Evolutionary conservation across 2,329 filamentous ascomycete genomes (phyloP).

Genomic region (Fusarium cyanostomum): DNA sequence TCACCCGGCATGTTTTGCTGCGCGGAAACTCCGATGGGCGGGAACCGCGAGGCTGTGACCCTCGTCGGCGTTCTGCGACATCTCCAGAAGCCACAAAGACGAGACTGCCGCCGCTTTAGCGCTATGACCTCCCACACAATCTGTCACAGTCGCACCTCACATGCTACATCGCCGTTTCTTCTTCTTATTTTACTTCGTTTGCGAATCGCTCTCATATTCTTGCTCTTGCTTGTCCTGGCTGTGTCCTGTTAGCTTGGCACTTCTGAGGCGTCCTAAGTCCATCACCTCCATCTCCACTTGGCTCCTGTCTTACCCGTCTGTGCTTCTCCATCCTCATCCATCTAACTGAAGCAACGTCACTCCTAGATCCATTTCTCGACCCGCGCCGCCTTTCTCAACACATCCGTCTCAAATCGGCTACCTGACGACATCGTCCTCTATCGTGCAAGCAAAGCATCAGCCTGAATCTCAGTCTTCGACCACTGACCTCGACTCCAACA

Average conservation of each 20-base stretch:
- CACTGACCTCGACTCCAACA: conserved; percentile 39
- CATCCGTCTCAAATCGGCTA: conserved; percentile 74
- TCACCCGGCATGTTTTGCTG: conserved; percentile 8
- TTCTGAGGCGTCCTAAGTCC: conserved; percentile 23
- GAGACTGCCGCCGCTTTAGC: background rate
- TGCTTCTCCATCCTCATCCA: conserved; percentile 24
- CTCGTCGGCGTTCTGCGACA: conserved; percentile 29
- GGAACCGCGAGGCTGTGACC: conserved; percentile 27
- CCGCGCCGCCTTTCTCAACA: conserved; percentile 52
- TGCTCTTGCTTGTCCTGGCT: conserved; percentile 6
- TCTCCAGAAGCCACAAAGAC: conserved; percentile 24
- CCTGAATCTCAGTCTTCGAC: conserved; percentile 32
- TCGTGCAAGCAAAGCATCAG: conserved; percentile 67
- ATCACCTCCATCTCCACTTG: conserved; percentile 33
- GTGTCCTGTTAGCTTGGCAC: conserved; percentile 30
- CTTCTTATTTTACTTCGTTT: background rate
- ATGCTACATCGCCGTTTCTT: background rate
- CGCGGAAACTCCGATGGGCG: conserved; percentile 18
- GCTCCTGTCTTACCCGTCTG: conserved; percentile 21
- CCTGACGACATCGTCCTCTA: conserved; percentile 73
- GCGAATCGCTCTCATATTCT: background rate
- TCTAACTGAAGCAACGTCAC: conserved; percentile 39
- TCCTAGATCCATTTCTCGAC: conserved; percentile 42
- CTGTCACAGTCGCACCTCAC: background rate
- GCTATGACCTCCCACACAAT: background rate